Percentiles rank a stretch among this genome's conserved stretches.
phyloP scores from a whole-genome alignment of 129 eudicot species.

The Ambrosia trifida region DNA sequence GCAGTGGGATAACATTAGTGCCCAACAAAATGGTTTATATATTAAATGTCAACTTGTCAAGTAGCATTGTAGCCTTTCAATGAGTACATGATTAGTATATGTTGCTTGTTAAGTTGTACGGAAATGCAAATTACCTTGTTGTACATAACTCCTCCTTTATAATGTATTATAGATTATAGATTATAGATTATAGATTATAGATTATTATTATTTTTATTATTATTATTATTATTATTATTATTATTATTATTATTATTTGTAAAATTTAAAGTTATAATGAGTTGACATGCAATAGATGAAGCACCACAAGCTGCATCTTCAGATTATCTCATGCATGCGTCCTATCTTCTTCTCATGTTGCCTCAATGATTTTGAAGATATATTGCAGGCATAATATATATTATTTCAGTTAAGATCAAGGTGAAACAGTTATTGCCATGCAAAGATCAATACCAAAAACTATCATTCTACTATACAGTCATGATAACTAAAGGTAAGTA shows the following conservation, averaged over 20 bases:
- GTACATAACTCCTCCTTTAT: too few species aligned
- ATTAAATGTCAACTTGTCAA: too few species aligned
- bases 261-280: constrained; percentile 1
- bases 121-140: too few species aligned
- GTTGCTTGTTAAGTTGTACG: too few species aligned
- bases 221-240: too few species aligned
- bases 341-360: not conserved
- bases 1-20: too few species aligned
- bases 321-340: not conserved
- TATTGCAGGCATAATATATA: constrained; percentile 13
- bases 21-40: too few species aligned
- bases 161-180: too few species aligned
- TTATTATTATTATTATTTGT: not conserved
- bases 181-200: too few species aligned
- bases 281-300: constrained; percentile 5
- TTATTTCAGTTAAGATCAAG: constrained; percentile 19
- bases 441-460: constrained; percentile 45
- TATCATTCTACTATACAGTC: constrained; percentile 7
- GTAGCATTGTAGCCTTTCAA: too few species aligned
- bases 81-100: too few species aligned
- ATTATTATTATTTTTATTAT: too few species aligned
- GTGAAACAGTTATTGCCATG: constrained; percentile 43
- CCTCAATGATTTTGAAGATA: constrained; percentile 8
- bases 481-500: constrained; percentile 22
- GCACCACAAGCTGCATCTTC: constrained; percentile 2